These are phyloP conservation scores for Cucumis cinereus DNA, from an alignment of 306 rosid genomes.

Conservation along the genomic window DNA sequence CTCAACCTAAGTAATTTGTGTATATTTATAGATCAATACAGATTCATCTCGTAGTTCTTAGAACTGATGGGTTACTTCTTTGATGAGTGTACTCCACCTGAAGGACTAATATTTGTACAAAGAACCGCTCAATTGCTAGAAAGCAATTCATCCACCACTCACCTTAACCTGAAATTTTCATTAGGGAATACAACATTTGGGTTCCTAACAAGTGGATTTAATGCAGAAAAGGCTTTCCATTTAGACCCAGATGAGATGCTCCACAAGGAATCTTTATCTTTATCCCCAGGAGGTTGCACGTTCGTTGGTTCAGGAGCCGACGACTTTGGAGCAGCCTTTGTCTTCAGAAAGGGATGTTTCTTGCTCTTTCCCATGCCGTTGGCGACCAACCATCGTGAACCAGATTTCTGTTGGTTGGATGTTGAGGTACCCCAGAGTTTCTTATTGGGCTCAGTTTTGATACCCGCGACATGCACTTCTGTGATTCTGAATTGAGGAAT, in stretches of 20 bases:
- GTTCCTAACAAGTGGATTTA: conserved; percentile 48
- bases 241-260: conserved; percentile 67
- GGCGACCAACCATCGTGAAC: conserved; percentile 89
- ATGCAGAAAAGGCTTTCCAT: conserved; percentile 52
- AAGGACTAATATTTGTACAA: neutral
- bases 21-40: neutral
- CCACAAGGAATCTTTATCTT: conserved; percentile 49
- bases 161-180: conserved; percentile 36
- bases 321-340: conserved; percentile 37
- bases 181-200: conserved; percentile 50
- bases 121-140: neutral
- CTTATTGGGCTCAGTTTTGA: conserved; percentile 38
- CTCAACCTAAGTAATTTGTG: neutral
- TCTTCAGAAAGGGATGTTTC: conserved; percentile 45
- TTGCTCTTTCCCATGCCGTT: conserved; percentile 75
- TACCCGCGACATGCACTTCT: conserved; percentile 74
- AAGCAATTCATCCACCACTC: conserved; percentile 9
- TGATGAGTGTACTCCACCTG: neutral
- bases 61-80: neutral
- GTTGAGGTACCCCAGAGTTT: conserved; percentile 47
- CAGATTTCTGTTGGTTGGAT: conserved; percentile 47
- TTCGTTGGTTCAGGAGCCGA: conserved; percentile 25
- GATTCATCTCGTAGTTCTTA: neutral
- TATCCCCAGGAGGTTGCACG: conserved; percentile 47
- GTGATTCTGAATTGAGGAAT: conserved; percentile 64